These are phyloP conservation scores for Colletotrichum gigasporum DNA, from an alignment of 2,329 filamentous ascomycete species.

Conservation along the genomic window DNA sequence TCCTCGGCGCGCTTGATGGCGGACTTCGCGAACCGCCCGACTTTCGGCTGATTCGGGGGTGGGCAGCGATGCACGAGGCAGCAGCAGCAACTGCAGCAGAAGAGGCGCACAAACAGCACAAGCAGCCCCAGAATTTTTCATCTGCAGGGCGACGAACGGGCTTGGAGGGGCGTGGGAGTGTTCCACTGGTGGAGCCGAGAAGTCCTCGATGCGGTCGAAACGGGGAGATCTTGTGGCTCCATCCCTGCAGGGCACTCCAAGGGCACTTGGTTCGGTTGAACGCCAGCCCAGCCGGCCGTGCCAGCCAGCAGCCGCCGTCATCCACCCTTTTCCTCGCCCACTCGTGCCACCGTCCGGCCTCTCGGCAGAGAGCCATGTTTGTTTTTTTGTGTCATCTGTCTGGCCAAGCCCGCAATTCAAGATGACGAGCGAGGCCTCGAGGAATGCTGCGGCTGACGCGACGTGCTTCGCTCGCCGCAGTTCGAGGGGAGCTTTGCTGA, in stretches of 20 bases:
- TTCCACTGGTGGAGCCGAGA: conserved; percentile 28
- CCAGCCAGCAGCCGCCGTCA: conserved; percentile 21
- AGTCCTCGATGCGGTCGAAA: conserved; percentile 33
- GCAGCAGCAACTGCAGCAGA: background rate
- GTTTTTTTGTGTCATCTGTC: background rate
- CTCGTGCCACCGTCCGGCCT: conserved; percentile 17
- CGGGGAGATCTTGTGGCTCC: conserved; percentile 35
- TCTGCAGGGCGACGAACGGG: conserved; percentile 23
- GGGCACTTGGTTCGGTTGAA: conserved; percentile 31
- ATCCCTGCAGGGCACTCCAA: conserved; percentile 34
- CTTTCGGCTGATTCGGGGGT: background rate
- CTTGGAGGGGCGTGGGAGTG: conserved; percentile 27
- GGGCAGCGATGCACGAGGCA: conserved; percentile 15
- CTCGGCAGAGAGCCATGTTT: conserved; percentile 22
- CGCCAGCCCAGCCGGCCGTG: conserved; percentile 28
- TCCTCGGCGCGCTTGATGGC: background rate
- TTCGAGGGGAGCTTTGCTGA: background rate
- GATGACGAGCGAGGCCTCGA: background rate
- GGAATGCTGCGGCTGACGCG: conserved; percentile 10
- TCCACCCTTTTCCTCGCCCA: conserved; percentile 17
- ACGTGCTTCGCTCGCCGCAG: background rate
- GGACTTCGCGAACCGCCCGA: background rate
- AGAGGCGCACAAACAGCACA: conserved; percentile 18
- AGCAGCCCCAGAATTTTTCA: conserved; percentile 23
- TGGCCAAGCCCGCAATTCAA: background rate